Percentiles rank a stretch among this genome's conserved stretches.
These are phyloP conservation scores for Talaromyces sp. DNA, from an alignment of 2,329 filamentous ascomycete genomes.

Conservation along the genomic window DNA sequence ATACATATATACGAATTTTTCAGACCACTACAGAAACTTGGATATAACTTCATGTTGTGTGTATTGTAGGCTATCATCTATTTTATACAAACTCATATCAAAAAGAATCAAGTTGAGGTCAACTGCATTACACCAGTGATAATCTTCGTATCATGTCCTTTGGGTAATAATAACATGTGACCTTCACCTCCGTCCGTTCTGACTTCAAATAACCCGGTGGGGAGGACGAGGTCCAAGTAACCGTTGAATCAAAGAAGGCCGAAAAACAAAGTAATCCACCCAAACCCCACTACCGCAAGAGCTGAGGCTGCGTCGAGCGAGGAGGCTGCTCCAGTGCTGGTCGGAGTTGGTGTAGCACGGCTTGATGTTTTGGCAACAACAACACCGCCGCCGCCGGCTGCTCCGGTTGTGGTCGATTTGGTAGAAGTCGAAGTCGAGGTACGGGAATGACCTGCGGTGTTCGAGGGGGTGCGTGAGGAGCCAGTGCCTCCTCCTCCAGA, in stretches of 20 bases:
- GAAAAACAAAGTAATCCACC: slow-evolving; percentile 1
- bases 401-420: not conserved
- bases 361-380: not conserved
- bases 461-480: not conserved
- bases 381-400: not conserved
- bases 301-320: not conserved
- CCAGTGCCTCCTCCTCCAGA: not conserved
- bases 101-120: not conserved
- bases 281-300: not conserved
- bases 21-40: not conserved
- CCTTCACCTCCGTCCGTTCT: not conserved
- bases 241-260: not conserved
- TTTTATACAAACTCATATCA: not conserved
- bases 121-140: not conserved
- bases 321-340: not conserved
- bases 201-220: not conserved
- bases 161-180: not conserved
- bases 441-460: not conserved
- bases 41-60: not conserved
- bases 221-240: not conserved
- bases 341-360: not conserved
- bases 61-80: not conserved
- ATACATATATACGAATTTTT: not conserved
- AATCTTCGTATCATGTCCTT: not conserved
- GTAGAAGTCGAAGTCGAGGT: not conserved